Evolutionary conservation across 2,329 filamentous ascomycete genomes (phyloP).

Genomic region (Talaromyces verruculosus): DNA sequence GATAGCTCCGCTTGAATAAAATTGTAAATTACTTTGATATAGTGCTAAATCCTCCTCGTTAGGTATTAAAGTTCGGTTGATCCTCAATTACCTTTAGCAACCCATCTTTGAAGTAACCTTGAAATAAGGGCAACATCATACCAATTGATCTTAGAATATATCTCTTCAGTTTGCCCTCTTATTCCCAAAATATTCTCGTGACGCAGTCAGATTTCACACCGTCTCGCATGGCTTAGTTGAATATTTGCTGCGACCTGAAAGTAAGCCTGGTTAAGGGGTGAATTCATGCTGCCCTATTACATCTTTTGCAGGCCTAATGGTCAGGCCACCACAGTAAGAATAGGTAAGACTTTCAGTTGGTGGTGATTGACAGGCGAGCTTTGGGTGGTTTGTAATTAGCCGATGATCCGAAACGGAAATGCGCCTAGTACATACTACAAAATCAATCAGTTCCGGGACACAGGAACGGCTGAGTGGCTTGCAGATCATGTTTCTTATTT

Average conservation of each 20-base stretch:
- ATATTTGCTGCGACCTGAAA: too few relatives aligned
- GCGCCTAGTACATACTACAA: background rate
- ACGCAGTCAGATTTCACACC: too few relatives aligned
- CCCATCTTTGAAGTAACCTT: background rate
- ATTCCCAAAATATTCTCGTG: background rate
- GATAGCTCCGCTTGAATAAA: too few relatives aligned
- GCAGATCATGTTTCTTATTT: conserved; percentile 6
- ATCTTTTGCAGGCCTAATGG: background rate
- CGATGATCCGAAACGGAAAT: background rate
- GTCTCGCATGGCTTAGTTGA: background rate
- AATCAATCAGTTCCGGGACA: background rate
- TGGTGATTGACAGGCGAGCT: background rate
- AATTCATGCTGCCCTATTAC: background rate
- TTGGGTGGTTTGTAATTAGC: background rate
- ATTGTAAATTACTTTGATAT: background rate
- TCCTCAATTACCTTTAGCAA: background rate
- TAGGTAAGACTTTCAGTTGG: background rate
- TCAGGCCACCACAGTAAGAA: background rate
- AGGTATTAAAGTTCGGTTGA: background rate
- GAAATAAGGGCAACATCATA: background rate
- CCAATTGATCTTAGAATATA: background rate
- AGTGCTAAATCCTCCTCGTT: background rate
- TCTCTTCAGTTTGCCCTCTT: background rate
- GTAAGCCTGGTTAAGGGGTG: background rate
- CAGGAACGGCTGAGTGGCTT: conserved; percentile 3